Evolutionary conservation across 129 eudicot genomes (phyloP).

Genomic region (Chrysanthemum lavandulifolium): DNA sequence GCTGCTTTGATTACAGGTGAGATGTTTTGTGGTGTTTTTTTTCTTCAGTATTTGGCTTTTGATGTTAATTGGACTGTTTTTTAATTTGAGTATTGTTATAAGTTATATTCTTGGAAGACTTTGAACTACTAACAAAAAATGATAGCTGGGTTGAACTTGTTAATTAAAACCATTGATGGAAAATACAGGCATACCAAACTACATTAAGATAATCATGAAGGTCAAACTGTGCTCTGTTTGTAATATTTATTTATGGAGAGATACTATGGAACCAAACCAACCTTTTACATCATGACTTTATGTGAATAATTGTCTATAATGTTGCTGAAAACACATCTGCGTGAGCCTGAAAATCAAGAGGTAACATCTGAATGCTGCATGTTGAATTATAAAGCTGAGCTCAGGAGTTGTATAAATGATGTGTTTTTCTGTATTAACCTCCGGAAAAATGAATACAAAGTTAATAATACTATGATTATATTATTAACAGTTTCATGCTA

Average conservation of each 20-base stretch:
- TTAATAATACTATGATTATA: neutral
- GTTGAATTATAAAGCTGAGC: neutral
- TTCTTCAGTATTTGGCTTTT: neutral
- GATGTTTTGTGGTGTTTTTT: slow-evolving; percentile 1
- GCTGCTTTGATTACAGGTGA: slow-evolving; percentile 93
- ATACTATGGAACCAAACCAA: neutral
- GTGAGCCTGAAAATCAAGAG: neutral
- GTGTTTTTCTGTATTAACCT: neutral
- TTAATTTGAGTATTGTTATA: neutral
- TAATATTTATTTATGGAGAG: no score
- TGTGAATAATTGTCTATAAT: neutral
- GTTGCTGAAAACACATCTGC: neutral
- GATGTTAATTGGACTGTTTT: slow-evolving; percentile 8
- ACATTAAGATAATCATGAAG: neutral
- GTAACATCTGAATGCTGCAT: neutral
- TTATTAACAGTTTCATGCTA: neutral
- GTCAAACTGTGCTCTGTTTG: neutral
- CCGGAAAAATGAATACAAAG: neutral
- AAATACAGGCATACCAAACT: no score
- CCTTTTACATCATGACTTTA: neutral
- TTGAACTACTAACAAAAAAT: neutral
- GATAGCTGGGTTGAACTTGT: neutral
- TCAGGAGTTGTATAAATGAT: neutral
- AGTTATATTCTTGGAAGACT: neutral
- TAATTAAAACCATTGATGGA: neutral